Evolutionary conservation across 768 basidiomycete genomes (phyloP), one percentile per base, ranked within the genome.

Genomic region (Nevesoporus exiguus): DNA sequence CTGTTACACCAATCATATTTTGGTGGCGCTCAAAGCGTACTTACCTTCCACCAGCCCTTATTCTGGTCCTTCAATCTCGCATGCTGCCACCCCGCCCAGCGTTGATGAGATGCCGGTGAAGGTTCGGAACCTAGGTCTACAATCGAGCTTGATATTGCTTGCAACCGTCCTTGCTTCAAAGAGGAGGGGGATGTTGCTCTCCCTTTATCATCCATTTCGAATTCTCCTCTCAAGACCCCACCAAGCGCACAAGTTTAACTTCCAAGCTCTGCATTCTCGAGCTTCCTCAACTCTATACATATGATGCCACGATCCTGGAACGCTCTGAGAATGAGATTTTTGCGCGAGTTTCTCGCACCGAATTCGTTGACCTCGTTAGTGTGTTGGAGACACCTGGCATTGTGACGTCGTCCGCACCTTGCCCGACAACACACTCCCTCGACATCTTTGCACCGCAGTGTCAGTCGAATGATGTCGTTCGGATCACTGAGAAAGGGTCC

Each of bases 301-400:
- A 84, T 67, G 92, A 93, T 61, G 66, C 71, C 34, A 64, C 74
- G 3, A 71, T 88, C 44, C 79, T 93, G 9, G 74, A 75, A 15
- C 79, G 86, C 31, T 74, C 77, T 11, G 81, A 81, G 21, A 73
- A 71, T 15, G 79, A 77, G 15, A 66, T 81, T 5, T 85, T 90
- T 56, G 72, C 78, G 3, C 76, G 86, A 3, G 88, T 86, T 2
- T 88, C 85, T 10, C 77, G 87, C 9, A 88, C 81, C 65, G 90
- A 92, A 61, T 91, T 93, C 58, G 73, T 77, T 0, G 90, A 93
- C 59, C 74, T 93, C 3, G 63, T 88, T 0, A 79, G 81, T 24
- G 73, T 92, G 45, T 71, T 93, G 34, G 90, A 93, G 70, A 88
- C 86, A 4, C 77, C 80, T 7, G 91, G 90, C 2, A 73, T 90